Conservation (phyloP, 164 flowering plant genomes). For the Chimonanthus salicifolius region DNA sequence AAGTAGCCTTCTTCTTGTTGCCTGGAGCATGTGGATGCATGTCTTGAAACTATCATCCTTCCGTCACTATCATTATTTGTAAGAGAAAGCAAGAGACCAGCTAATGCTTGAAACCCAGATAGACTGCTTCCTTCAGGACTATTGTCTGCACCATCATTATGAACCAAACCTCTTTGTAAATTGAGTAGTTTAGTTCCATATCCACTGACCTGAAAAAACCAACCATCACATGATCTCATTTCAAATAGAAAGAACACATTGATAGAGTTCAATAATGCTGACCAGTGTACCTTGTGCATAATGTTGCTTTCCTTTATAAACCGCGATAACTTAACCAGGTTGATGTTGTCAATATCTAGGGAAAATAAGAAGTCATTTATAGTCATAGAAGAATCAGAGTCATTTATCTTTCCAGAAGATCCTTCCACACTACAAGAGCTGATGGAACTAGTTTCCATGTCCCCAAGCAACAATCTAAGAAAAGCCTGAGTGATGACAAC, state of each 20-base stretch:
- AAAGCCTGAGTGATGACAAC: conserved; percentile 69
- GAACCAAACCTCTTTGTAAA: conserved; percentile 21
- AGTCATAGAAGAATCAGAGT: conserved; percentile 48
- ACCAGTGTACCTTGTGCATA: conserved; percentile 67
- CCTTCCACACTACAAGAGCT: conserved; percentile 21
- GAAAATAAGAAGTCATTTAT: conserved; percentile 86
- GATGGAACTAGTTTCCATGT: conserved; percentile 17
- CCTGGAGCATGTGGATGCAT: conserved; percentile 22
- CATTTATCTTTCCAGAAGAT: conserved; percentile 16
- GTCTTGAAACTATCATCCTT: conserved; percentile 67
- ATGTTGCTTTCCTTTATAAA: conserved; percentile 89
- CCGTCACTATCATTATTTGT: conserved; percentile 85
- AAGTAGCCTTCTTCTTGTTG: conserved; percentile 50
- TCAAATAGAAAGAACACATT: background rate
- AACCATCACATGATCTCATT: background rate
- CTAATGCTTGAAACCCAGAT: conserved; percentile 70
- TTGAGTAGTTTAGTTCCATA: conserved; percentile 57
- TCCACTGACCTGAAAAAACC: conserved; percentile 62
- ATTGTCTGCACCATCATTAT: conserved; percentile 20
- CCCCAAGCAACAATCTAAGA: conserved; percentile 31
- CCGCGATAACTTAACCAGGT: conserved; percentile 62
- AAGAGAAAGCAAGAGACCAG: conserved; percentile 55
- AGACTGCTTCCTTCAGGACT: conserved; percentile 47
- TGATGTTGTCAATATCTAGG: conserved; percentile 86
- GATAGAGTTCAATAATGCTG: background rate